phyloP scores from a whole-genome alignment of 2,329 filamentous ascomycete genomes.

The Xylaria sp. region DNA sequence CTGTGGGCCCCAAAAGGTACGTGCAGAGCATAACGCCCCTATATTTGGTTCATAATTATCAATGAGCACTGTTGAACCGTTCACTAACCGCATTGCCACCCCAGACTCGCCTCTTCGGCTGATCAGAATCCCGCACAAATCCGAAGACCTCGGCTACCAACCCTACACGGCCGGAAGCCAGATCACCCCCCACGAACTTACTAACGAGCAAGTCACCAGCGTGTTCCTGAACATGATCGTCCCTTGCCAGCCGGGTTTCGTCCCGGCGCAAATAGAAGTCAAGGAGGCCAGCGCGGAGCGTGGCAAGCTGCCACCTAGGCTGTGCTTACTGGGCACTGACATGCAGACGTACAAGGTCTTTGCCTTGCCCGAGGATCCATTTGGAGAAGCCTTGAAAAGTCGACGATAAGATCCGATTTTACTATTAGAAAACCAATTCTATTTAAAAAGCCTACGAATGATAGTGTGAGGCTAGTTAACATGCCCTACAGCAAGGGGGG shows the following conservation, averaged over 20 bases:
- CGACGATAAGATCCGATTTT: conserved; percentile 1
- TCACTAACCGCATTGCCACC: conserved; percentile 4
- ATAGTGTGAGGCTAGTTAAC: neutral
- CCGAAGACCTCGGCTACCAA: conserved; percentile 51
- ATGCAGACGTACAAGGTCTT: conserved; percentile 60
- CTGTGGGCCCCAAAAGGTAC: conserved; percentile 60
- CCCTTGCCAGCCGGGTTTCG: conserved; percentile 48
- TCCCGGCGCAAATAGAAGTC: conserved; percentile 63
- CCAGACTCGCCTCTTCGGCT: conserved; percentile 44
- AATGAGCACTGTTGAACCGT: no score
- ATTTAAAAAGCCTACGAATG: neutral
- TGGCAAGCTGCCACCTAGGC: conserved; percentile 59
- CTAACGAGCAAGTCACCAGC: conserved; percentile 46
- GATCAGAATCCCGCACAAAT: conserved; percentile 52
- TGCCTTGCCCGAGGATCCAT: conserved; percentile 52
- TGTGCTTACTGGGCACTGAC: conserved; percentile 63
- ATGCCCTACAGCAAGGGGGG: neutral
- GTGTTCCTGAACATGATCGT: conserved; percentile 46
- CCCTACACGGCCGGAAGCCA: conserved; percentile 45
- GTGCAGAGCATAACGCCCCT: conserved; percentile 2
- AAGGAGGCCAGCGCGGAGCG: conserved; percentile 56
- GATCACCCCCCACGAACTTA: conserved; percentile 43
- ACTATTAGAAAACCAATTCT: neutral
- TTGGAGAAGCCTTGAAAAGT: conserved; percentile 26
- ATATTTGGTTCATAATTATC: neutral